Conservation (phyloP, 768 basidiomycete genomes). For the Austroboletus eburneus region DNA sequence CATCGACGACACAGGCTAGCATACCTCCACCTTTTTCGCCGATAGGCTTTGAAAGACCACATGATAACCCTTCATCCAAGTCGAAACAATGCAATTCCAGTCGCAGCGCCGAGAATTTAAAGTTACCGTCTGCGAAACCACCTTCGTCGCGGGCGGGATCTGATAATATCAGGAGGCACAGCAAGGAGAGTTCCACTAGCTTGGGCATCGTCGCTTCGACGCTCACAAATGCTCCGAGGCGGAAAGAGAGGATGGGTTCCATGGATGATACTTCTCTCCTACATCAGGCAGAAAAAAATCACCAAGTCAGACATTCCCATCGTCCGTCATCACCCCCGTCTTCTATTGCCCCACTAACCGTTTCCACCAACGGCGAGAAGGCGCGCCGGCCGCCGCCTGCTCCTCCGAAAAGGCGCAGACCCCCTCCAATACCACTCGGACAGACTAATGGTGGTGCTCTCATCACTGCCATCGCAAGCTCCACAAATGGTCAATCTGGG, state of each 20-base stretch:
- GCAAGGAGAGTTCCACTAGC: slow-evolving; percentile 34
- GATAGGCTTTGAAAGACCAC: slow-evolving; percentile 12
- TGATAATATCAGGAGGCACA: slow-evolving; percentile 39
- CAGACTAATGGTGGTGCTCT: slow-evolving; percentile 48
- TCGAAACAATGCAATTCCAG: slow-evolving; percentile 52
- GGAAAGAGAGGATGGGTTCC: slow-evolving; percentile 25
- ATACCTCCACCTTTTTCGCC: slow-evolving; percentile 1
- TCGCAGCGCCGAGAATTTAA: slow-evolving; percentile 63
- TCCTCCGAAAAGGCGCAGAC: slow-evolving; percentile 63
- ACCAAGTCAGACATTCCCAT: slow-evolving; percentile 16
- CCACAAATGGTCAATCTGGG: slow-evolving; percentile 19
- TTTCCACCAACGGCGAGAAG: slow-evolving; percentile 22
- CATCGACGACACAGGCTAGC: slow-evolving; percentile 32
- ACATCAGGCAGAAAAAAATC: slow-evolving; percentile 14
- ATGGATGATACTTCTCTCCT: slow-evolving; percentile 24
- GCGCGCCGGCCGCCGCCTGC: slow-evolving; percentile 58
- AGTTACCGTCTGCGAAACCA: slow-evolving; percentile 26
- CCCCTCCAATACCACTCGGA: slow-evolving; percentile 62
- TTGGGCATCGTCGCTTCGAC: slow-evolving; percentile 28
- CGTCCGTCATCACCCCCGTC: slow-evolving; percentile 16
- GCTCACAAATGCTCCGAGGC: slow-evolving; percentile 13
- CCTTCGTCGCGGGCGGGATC: slow-evolving; percentile 31
- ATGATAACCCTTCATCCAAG: slow-evolving; percentile 23
- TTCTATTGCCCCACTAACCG: slow-evolving; percentile 13
- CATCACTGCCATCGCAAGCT: slow-evolving; percentile 54